Evolutionary conservation across 169 alveolate species (phyloP).

Genomic region (Plasmodium gallinaceum): DNA sequence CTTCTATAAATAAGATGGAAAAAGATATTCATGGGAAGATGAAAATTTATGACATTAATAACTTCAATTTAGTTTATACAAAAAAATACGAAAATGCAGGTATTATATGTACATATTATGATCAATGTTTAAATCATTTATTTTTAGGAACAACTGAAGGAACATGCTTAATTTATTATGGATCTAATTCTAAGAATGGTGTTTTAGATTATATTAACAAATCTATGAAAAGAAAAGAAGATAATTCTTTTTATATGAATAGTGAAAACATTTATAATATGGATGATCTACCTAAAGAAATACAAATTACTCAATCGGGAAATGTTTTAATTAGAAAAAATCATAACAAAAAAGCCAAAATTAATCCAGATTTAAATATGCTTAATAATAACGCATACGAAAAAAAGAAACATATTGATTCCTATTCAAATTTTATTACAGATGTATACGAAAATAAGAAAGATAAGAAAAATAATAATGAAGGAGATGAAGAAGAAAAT

Average conservation of each 20-base stretch:
- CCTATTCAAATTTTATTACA: slow-evolving; percentile 29
- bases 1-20: slow-evolving; percentile 26
- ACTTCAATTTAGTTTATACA: slow-evolving; percentile 23
- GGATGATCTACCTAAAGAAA: slow-evolving; percentile 52
- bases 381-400: slow-evolving; percentile 44
- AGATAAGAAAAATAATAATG: not conserved
- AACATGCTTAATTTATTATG: slow-evolving; percentile 30
- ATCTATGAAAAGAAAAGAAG: slow-evolving; percentile 23
- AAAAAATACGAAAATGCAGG: slow-evolving; percentile 37
- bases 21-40: slow-evolving; percentile 33
- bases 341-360: slow-evolving; percentile 16
- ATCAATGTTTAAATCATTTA: slow-evolving; percentile 30
- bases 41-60: slow-evolving; percentile 16
- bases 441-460: not conserved
- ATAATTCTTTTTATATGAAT: slow-evolving; percentile 22
- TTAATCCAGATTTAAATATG: slow-evolving; percentile 19
- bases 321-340: slow-evolving; percentile 34
- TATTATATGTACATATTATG: slow-evolving; percentile 40
- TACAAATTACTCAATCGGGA: slow-evolving; percentile 47
- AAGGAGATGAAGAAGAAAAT: slow-evolving; percentile 28
- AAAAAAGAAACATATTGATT: slow-evolving; percentile 23
- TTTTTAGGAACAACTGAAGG: slow-evolving; percentile 68
- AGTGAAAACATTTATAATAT: slow-evolving; percentile 32
- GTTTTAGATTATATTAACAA: slow-evolving; percentile 39
- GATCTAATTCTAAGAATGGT: slow-evolving; percentile 19